Conservation (phyloP, 202 grass and related monocot species). For the Schoenoplectus triqueter region DNA sequence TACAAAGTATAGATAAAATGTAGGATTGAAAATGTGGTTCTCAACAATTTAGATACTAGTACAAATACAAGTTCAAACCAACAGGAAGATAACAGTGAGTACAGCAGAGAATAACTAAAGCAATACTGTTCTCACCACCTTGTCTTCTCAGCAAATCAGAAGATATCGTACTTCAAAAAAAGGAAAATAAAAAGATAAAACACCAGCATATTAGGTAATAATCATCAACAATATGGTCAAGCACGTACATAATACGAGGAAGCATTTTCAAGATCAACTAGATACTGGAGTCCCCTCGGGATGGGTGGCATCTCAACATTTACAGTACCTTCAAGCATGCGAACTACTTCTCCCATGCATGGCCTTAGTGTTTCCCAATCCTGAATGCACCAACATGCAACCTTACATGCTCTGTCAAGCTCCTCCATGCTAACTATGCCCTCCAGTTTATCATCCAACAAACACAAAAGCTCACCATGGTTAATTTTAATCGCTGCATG, state of each 20-base stretch:
- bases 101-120: neutral
- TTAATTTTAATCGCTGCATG: slow-evolving; percentile 54
- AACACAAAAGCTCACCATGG: slow-evolving; percentile 49
- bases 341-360: slow-evolving; percentile 56
- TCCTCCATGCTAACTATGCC: slow-evolving; percentile 47
- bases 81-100: neutral
- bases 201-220: neutral
- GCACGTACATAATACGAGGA: slow-evolving; percentile 38
- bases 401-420: slow-evolving; percentile 43
- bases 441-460: slow-evolving; percentile 53
- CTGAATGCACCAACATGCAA: slow-evolving; percentile 82
- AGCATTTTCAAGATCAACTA: slow-evolving; percentile 44
- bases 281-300: slow-evolving; percentile 46
- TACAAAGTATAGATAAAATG: too few relatives aligned
- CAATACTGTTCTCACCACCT: neutral
- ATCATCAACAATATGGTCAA: neutral
- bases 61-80: neutral
- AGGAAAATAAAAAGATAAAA: neutral
- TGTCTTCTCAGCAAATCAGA: neutral
- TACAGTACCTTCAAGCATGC: slow-evolving; percentile 54
- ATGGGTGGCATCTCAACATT: slow-evolving; percentile 46
- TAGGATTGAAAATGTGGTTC: neutral
- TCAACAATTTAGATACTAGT: neutral
- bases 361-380: slow-evolving; percentile 53
- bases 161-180: neutral